Evolutionary conservation across 208 protist genomes (phyloP).

Genomic region (Leishmania lainsoni): DNA sequence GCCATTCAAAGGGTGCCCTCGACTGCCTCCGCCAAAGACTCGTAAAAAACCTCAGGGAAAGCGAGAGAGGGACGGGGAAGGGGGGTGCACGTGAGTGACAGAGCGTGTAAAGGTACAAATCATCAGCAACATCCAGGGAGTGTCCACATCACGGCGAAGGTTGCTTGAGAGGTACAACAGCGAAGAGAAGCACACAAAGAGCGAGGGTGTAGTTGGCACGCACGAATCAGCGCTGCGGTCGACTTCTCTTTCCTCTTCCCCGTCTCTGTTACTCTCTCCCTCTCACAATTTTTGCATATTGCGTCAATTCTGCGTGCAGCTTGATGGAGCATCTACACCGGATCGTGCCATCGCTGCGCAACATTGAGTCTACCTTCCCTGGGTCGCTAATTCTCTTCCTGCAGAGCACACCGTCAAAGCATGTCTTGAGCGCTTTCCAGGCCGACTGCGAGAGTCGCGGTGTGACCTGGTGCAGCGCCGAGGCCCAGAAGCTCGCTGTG

Average conservation of each 20-base stretch:
- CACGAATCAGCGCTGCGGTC: neutral
- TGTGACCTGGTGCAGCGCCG: constrained; percentile 52
- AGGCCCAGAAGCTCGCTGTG: constrained; percentile 58
- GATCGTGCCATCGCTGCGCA: constrained; percentile 14
- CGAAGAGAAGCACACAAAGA: neutral
- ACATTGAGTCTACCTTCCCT: constrained; percentile 32
- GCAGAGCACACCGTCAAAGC: constrained; percentile 58
- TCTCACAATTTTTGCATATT: neutral
- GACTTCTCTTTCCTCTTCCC: neutral
- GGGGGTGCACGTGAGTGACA: neutral
- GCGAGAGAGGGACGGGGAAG: neutral
- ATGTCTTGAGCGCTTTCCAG: constrained; percentile 69
- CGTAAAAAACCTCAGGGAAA: neutral
- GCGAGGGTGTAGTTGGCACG: neutral
- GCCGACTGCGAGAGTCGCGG: constrained; percentile 52
- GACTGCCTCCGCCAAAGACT: neutral
- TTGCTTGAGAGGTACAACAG: neutral
- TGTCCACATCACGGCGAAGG: neutral
- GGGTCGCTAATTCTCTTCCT: constrained; percentile 66
- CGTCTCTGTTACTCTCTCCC: neutral
- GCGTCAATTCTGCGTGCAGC: neutral
- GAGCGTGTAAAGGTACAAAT: neutral
- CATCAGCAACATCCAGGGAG: neutral
- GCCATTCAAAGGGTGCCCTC: neutral
- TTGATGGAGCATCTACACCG: constrained; percentile 6